phyloP scores from a whole-genome alignment of 225 moss, liverwort and hornwort genomes.

The Pseudoscleropodium purum region DNA sequence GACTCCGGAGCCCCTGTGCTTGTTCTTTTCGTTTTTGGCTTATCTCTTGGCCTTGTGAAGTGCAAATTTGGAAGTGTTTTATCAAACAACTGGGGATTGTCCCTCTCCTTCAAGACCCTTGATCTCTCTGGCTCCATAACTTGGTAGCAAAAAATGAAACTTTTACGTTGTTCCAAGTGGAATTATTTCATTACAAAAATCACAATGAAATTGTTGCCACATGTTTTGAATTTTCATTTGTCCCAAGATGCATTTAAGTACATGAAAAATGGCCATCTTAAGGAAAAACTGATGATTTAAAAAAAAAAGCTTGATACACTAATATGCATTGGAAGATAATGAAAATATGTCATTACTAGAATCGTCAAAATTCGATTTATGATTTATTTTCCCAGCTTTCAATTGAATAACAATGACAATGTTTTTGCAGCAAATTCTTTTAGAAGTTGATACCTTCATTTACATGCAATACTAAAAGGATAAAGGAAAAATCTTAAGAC shows the following conservation, averaged over 20 bases:
- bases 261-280: neutral
- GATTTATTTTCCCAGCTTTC: rapidly evolving
- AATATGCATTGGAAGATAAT: neutral
- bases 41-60: constrained; percentile 25
- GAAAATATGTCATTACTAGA: neutral
- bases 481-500: neutral
- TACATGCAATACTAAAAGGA: too few relatives aligned
- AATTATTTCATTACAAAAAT: neutral
- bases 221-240: neutral
- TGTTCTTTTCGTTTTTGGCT: constrained; percentile 1
- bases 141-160: neutral
- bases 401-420: neutral
- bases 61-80: constrained; percentile 35
- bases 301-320: neutral
- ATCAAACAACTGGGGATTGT: neutral
- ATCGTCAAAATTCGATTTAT: too few relatives aligned
- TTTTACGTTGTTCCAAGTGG: neutral
- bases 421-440: neutral
- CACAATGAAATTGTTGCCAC: too few relatives aligned
- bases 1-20: constrained; percentile 17
- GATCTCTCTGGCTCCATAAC: neutral
- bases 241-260: neutral
- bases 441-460: neutral
- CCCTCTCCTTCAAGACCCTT: neutral
- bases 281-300: rapidly evolving